Percentiles rank a stretch among this genome's conserved stretches.
phyloP scores from a whole-genome alignment of 768 basidiomycete species.

The Kockovaella imperatae region DNA sequence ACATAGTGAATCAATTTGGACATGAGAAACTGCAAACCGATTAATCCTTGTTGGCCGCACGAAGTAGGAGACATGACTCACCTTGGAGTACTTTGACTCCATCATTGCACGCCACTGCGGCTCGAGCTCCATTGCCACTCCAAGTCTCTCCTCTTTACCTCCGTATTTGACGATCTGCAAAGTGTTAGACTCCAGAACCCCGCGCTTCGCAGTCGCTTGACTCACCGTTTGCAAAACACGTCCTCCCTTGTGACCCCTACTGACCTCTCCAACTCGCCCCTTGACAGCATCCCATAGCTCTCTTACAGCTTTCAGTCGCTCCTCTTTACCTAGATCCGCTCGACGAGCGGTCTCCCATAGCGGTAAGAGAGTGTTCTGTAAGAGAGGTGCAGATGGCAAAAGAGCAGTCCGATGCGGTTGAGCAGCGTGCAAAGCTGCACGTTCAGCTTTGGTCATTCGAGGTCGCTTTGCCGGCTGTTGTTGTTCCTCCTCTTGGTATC shows the following conservation, averaged over 20 bases:
- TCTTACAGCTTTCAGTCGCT: slow-evolving; percentile 66
- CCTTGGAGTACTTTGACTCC: slow-evolving; percentile 87
- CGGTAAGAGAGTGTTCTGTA: slow-evolving; percentile 38
- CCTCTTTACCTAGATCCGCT: slow-evolving; percentile 52
- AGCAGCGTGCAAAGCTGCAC: slow-evolving; percentile 37
- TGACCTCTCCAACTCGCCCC: slow-evolving; percentile 75
- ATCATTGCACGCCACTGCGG: slow-evolving; percentile 69
- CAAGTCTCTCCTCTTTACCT: slow-evolving; percentile 61
- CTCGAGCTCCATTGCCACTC: slow-evolving; percentile 74
- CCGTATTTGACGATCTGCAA: slow-evolving; percentile 66
- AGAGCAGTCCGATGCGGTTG: slow-evolving; percentile 43
- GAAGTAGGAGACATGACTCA: slow-evolving; percentile 2
- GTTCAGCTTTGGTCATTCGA: slow-evolving; percentile 37
- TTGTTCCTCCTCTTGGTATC: slow-evolving; percentile 13
- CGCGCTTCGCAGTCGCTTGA: slow-evolving; percentile 30
- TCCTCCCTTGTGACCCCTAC: slow-evolving; percentile 86
- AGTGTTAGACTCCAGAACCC: neutral
- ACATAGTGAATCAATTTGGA: slow-evolving; percentile 46
- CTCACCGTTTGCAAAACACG: slow-evolving; percentile 51
- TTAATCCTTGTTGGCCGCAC: neutral
- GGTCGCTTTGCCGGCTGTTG: slow-evolving; percentile 10
- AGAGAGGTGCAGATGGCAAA: slow-evolving; percentile 38
- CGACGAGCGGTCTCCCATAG: slow-evolving; percentile 42
- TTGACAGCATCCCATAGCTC: slow-evolving; percentile 68
- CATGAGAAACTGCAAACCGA: slow-evolving; percentile 37